Evolutionary conservation across 2,329 filamentous ascomycete species (phyloP).

Genomic region (Fusarium solani-melongenae): DNA sequence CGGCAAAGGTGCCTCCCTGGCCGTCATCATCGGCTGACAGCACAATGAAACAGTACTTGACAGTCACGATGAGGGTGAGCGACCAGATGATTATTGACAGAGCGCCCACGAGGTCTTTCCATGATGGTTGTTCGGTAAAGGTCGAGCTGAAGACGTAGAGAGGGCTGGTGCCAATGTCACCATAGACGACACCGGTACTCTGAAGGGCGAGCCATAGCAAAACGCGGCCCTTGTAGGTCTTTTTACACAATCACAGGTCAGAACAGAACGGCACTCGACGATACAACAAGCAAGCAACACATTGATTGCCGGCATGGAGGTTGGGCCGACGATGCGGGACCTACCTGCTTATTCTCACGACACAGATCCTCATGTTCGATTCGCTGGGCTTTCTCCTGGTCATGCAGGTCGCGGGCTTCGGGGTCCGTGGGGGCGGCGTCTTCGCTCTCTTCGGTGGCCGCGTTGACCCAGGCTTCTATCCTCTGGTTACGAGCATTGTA

Average conservation of each 20-base stretch:
- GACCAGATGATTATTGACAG: constrained; percentile 78
- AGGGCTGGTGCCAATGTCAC: constrained; percentile 75
- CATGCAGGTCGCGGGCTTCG: constrained; percentile 42
- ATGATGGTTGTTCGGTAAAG: constrained; percentile 65
- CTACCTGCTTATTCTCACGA: constrained; percentile 44
- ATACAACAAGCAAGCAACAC: not conserved
- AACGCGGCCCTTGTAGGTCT: constrained; percentile 44
- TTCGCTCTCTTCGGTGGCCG: constrained; percentile 38
- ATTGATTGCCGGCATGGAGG: not conserved
- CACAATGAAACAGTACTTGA: constrained; percentile 76
- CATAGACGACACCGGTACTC: constrained; percentile 74
- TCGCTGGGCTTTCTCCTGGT: constrained; percentile 45
- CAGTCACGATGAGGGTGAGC: constrained; percentile 73
- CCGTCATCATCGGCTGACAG: constrained; percentile 76
- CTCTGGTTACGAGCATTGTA: constrained; percentile 39
- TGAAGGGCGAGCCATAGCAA: constrained; percentile 68
- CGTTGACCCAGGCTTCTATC: constrained; percentile 41
- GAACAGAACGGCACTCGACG: not conserved
- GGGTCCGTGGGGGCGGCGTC: constrained; percentile 38
- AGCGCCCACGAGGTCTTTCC: constrained; percentile 70
- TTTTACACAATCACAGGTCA: constrained; percentile 10
- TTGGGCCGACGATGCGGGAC: not conserved
- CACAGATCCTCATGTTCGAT: constrained; percentile 45
- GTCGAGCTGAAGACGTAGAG: constrained; percentile 79
- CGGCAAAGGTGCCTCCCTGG: constrained; percentile 76